Base-by-base conservation (phyloP, 2,329 filamentous ascomycete species). In the Ceratocystis albifundus region DNA sequence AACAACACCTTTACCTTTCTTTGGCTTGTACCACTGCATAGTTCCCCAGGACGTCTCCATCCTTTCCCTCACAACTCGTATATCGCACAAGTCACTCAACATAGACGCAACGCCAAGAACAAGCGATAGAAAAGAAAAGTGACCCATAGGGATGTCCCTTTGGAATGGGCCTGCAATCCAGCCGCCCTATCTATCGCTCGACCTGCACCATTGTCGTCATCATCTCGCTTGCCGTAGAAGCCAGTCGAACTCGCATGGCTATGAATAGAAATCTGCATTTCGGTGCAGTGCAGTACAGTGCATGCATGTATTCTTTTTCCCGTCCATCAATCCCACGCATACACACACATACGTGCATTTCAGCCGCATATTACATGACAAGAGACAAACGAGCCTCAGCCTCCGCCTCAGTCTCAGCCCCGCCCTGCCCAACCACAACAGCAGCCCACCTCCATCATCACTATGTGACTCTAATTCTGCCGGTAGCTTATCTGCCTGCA, bases 241-340 rank as follows among this genome's bases (percentile, higher is more conserved):
- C 25, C 22, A n/a, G 30, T 59, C 25, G 12, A 36, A 36, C 15
- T 36, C 3, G 17, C 28, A 59, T 5, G 7, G 55, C 55, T 59
- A 59, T 59, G 55, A 59, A 59, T 36, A 36, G 28, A 59, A 59
- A 4, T 3, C 55, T 12, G 55, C 55, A 59, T 59, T 59, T 59
- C 28, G 32, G 55, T 59, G 28, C 20, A 32, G 25, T n/a, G 28
- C n/a, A n/a, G n/a, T n/a, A n/a, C n/a, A n/a, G n/a, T n/a, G n/a
- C n/a, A n/a, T n/a, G n/a, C 4, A 28, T 28, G 28, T 28, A 28
- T 28, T 28, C 5, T 28, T n/a, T 57, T 12, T 41, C 36, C 12
- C 36, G 36, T 41, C 36, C 36, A 15, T 41, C 36, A 41, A 41
- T 41, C 36, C 15, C 36, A 41, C 36, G 5, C 53, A n/a, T 32